Base-by-base conservation (phyloP, 495 filamentous ascomycete genomes). In the Lophiostoma macrostomum region DNA sequence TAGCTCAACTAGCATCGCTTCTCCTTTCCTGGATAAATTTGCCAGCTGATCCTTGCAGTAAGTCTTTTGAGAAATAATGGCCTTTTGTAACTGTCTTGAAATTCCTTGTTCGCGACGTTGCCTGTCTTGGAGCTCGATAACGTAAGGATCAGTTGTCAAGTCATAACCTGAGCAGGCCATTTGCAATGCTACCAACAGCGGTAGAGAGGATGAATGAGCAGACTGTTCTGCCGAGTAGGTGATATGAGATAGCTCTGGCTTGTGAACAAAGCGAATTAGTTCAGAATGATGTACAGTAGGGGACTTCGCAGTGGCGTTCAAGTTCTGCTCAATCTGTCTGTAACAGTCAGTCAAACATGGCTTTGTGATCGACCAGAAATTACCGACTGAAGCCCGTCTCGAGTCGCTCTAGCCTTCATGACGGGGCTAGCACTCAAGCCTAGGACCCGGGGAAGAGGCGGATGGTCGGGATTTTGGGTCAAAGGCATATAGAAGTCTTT, bases 371-470 rank as follows among this genome's bases (percentile, higher is more conserved):
- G 46, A 41, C n/a, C 22, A 36, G 13, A 37, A 41, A 38, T 14
- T 63, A 73, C 68, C n/a, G n/a, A n/a, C n/a, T 73, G 66, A 13
- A 91, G 67, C 18, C 29, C 50, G 16, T 5, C 37, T 29, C 73
- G 74, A 0, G 64, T 56, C 5, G 74, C 65, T 24, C 76, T 73
- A 50, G 76, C 72, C 66, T 74, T 77, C 50, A 87, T 79, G 8
- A 91, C 74, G 0, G 91, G 91, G 60, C 88, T 94, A 0, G 91
- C 91, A 16, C 87, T 90, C 2, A 97, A 76, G 4, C 91, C 91
- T 7, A 96, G 71, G 44, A 96, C 90, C 11, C 73, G 70, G 0
- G 93, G 91, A 7, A 87, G 71, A 13, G 65, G 50, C 24, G 59
- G 60, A 5, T 63, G 66, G 13, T 64, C 53, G 20, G 66, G 11